These are phyloP conservation scores for Leccinellum rugosiceps DNA, from an alignment of 768 basidiomycete genomes.

Conservation along the genomic window DNA sequence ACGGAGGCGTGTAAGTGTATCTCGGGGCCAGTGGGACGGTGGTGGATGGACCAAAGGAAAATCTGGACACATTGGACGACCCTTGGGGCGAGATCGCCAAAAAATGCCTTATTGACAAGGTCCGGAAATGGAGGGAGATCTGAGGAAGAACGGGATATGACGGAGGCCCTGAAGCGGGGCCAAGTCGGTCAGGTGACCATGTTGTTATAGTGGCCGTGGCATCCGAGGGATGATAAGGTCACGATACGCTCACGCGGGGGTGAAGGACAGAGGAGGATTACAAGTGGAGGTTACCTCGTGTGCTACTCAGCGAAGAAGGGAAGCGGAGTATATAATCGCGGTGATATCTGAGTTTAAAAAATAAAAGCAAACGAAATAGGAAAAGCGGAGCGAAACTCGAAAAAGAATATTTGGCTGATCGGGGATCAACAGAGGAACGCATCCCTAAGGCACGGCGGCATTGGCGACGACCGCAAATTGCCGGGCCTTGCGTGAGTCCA, in stretches of 20 bases:
- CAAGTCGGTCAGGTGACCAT: constrained; percentile 20
- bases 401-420: constrained; percentile 47
- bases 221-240: constrained; percentile 11
- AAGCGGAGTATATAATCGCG: constrained; percentile 20
- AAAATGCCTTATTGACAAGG: constrained; percentile 19
- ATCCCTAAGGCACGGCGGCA: constrained; percentile 30
- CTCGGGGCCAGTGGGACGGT: neutral
- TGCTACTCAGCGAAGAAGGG: constrained; percentile 19
- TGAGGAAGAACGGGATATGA: constrained; percentile 17
- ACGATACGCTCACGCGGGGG: neutral
- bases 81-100: constrained; percentile 21
- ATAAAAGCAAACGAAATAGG: constrained; percentile 8
- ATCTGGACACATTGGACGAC: constrained; percentile 3
- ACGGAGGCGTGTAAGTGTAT: neutral
- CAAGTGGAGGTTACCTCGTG: neutral
- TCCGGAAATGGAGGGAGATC: constrained; percentile 27
- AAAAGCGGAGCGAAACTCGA: constrained; percentile 32
- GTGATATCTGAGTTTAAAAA: constrained; percentile 27
- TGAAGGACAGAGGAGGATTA: neutral
- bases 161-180: constrained; percentile 23
- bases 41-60: constrained; percentile 1
- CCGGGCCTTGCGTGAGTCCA: constrained; percentile 15
- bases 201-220: constrained; percentile 10
- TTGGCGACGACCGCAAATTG: constrained; percentile 29
- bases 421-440: constrained; percentile 55